These are phyloP conservation scores for Colletotrichum chrysophilum DNA, from an alignment of 2,329 filamentous ascomycete genomes.

Conservation along the genomic window DNA sequence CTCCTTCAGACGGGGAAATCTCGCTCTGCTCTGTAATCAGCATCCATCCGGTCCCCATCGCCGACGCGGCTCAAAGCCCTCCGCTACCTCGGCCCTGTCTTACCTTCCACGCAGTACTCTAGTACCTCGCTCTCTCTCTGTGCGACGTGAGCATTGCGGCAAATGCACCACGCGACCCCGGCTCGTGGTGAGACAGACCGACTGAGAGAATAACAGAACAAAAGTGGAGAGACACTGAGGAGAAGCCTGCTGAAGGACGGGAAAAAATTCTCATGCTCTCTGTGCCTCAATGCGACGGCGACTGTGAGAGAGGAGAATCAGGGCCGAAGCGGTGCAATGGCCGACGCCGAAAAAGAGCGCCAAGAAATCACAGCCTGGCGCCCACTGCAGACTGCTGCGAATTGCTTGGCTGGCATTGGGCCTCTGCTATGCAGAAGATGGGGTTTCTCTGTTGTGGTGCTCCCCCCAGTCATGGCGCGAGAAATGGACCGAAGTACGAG, in stretches of 20 bases:
- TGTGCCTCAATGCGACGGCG: neutral
- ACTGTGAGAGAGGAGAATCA: neutral
- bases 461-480: constrained; percentile 9
- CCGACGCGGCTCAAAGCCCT: neutral
- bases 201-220: neutral
- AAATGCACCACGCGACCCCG: neutral
- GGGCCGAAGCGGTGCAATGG: neutral
- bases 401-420: neutral
- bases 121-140: neutral
- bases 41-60: neutral
- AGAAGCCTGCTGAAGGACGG: neutral
- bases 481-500: constrained; percentile 12
- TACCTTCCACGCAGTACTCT: neutral
- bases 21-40: neutral
- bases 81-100: neutral
- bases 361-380: constrained; percentile 5
- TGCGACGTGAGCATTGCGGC: neutral
- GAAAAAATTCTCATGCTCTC: neutral
- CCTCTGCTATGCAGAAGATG: neutral
- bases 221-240: constrained; percentile 2
- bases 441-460: neutral
- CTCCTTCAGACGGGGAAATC: neutral
- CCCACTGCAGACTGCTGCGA: neutral
- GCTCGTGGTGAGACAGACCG: neutral
- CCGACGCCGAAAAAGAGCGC: neutral